Conservation (phyloP, 768 basidiomycete genomes). For the Mycena albidolilacea region DNA sequence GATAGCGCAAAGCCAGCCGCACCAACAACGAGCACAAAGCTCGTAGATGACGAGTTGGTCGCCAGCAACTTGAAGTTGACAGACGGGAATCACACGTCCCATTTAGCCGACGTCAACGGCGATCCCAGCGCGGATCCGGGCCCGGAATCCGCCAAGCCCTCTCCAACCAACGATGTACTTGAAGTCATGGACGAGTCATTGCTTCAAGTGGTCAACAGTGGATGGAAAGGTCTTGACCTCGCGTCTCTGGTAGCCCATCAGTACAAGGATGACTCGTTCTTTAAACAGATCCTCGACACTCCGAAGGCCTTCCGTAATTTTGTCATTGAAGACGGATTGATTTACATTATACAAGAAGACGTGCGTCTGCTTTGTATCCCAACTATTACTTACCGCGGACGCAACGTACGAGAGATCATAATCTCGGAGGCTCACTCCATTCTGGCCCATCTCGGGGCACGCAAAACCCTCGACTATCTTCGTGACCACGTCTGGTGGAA, state of each 20-base stretch:
- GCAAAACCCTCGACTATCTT: too few species aligned
- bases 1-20: neutral
- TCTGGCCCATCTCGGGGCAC: too few species aligned
- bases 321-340: neutral
- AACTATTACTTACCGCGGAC: too few species aligned
- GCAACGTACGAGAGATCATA: too few species aligned
- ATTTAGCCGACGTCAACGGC: neutral
- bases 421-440: too few species aligned
- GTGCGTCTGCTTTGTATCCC: too few species aligned
- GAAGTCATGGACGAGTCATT: constrained; percentile 1
- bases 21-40: neutral
- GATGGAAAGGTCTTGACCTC: constrained; percentile 1
- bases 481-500: too few species aligned
- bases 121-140: neutral
- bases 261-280: neutral
- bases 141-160: neutral
- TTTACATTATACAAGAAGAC: neutral
- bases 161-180: neutral
- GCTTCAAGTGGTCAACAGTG: constrained; percentile 10
- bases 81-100: neutral
- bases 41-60: neutral
- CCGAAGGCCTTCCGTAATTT: neutral
- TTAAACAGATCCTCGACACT: constrained; percentile 1
- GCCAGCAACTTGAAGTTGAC: neutral
- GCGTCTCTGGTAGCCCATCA: neutral